Evolutionary conservation across 345 rosid species (phyloP).

Genomic region (Toxicodendron radicans): DNA sequence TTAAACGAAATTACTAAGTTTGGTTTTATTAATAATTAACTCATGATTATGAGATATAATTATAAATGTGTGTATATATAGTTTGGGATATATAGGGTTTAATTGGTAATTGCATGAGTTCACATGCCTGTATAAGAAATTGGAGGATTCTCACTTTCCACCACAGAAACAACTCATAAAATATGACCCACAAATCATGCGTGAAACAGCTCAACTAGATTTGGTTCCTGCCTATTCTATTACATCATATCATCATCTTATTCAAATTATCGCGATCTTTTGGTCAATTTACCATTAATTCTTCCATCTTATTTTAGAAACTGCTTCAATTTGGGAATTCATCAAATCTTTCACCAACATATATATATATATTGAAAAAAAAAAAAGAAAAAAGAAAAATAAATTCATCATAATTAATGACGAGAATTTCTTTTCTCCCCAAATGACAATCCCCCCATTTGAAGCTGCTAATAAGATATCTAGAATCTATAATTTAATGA

Average conservation of each 20-base stretch:
- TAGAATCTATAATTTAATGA: slow-evolving; percentile 35
- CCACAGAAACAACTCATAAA: slow-evolving; percentile 51
- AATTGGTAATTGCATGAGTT: slow-evolving; percentile 41
- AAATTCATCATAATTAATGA: background rate
- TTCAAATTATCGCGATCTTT: slow-evolving; percentile 27
- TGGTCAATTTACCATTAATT: slow-evolving; percentile 14
- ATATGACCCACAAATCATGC: slow-evolving; percentile 58
- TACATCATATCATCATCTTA: slow-evolving; percentile 3
- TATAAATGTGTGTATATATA: slow-evolving; percentile 14
- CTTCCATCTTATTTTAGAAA: background rate
- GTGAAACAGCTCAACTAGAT: slow-evolving; percentile 59
- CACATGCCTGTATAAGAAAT: slow-evolving; percentile 46
- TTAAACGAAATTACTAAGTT: background rate
- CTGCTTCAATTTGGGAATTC: background rate
- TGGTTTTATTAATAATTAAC: background rate
- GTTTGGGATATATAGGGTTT: slow-evolving; percentile 22
- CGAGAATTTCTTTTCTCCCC: slow-evolving; percentile 22
- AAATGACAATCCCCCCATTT: slow-evolving; percentile 21
- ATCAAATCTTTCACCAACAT: background rate
- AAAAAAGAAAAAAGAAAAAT: background rate
- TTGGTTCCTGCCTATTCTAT: slow-evolving; percentile 34
- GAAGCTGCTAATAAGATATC: slow-evolving; percentile 25
- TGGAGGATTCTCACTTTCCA: slow-evolving; percentile 49
- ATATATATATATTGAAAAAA: background rate
- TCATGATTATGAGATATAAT: too few species aligned